Evolutionary conservation across 2,329 filamentous ascomycete genomes (phyloP).

Genomic region (Arthrinium phaeospermum): DNA sequence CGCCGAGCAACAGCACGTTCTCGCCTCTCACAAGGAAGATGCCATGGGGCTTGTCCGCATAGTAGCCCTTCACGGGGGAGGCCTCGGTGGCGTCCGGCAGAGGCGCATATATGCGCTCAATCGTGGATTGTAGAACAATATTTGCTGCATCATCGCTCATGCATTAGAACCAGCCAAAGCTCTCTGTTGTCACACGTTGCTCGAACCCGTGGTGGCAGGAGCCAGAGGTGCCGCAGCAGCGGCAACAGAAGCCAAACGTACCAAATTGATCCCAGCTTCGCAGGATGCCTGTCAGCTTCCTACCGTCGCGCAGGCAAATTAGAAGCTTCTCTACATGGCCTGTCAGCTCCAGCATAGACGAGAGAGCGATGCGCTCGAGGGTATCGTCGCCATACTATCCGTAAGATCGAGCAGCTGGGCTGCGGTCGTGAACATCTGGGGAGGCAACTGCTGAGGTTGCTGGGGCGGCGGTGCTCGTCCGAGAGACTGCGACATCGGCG

Average conservation of each 20-base stretch:
- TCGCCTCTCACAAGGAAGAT: slow-evolving; percentile 93
- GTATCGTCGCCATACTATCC: slow-evolving; percentile 74
- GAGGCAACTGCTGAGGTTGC: slow-evolving; percentile 70
- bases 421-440: slow-evolving; percentile 98
- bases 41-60: slow-evolving; percentile 83
- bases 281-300: slow-evolving; percentile 91
- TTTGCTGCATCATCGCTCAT: slow-evolving; percentile 68
- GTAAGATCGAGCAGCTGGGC: slow-evolving; percentile 95
- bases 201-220: not conserved
- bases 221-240: not conserved
- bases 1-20: slow-evolving; percentile 93
- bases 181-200: not conserved
- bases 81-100: slow-evolving; percentile 34
- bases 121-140: slow-evolving; percentile 89
- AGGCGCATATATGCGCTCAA: slow-evolving; percentile 78
- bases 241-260: slow-evolving; percentile 50
- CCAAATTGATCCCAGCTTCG: slow-evolving; percentile 98
- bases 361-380: slow-evolving; percentile 18
- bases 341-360: slow-evolving; percentile 11
- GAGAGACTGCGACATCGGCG: slow-evolving; percentile 36
- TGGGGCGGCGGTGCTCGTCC: slow-evolving; percentile 45
- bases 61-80: slow-evolving; percentile 56
- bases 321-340: slow-evolving; percentile 82
- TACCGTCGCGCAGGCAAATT: slow-evolving; percentile 87
- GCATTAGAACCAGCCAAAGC: slow-evolving; percentile 8